Percentiles rank a stretch among this genome's conserved stretches.
Conservation (phyloP, 2,329 filamentous ascomycete genomes). For the Leptographium lundbergii region DNA sequence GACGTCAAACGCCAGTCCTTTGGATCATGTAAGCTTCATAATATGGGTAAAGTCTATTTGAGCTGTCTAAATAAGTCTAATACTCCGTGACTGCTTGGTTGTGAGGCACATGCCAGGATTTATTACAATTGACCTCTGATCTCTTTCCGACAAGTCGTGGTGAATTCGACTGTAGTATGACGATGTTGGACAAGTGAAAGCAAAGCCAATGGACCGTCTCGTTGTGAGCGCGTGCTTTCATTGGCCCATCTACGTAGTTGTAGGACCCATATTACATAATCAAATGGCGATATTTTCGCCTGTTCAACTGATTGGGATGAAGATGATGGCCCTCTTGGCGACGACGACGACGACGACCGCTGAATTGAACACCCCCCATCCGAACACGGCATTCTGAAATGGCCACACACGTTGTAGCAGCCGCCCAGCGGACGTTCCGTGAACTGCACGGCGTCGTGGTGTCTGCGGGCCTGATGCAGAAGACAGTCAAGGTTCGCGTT, state of each 20-base stretch:
- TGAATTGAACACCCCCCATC: neutral
- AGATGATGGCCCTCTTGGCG: neutral
- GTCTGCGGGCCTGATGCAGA: conserved; percentile 64
- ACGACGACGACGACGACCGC: neutral
- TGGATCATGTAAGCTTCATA: neutral
- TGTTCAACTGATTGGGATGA: neutral
- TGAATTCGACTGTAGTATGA: no score
- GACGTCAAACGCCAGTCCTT: neutral
- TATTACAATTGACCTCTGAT: no score
- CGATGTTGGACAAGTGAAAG: neutral
- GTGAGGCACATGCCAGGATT: neutral
- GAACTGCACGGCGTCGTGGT: conserved; percentile 59
- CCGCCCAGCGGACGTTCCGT: conserved; percentile 31
- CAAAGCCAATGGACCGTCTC: neutral
- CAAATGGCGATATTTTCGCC: neutral
- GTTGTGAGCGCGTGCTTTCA: neutral
- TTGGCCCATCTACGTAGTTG: neutral
- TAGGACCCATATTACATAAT: neutral
- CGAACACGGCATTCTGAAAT: conserved; percentile 16
- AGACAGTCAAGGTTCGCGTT: conserved; percentile 67
- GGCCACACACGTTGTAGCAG: conserved; percentile 22
- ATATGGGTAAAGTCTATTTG: neutral
- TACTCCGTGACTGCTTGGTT: no score
- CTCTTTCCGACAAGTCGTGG: no score
- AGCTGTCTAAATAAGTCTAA: neutral